A percentile compares a stretch with the other conserved stretches of the same genome.
These are phyloP conservation scores for Pezicula neosporulosa DNA, from an alignment of 2,329 filamentous ascomycete genomes.

Conservation along the genomic window DNA sequence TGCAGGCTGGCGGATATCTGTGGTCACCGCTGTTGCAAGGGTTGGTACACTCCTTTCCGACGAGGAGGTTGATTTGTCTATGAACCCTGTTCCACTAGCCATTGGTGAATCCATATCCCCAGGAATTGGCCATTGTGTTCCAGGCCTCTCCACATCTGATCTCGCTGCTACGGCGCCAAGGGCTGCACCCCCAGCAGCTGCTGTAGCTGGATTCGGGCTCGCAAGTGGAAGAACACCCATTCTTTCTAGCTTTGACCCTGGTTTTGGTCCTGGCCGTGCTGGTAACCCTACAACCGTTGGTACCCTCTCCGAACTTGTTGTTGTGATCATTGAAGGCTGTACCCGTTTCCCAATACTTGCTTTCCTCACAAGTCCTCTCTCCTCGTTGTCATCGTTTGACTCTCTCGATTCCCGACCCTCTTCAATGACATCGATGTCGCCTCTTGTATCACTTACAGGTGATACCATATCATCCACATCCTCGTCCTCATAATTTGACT, in stretches of 20 bases:
- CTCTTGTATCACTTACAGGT: slow-evolving; percentile 5
- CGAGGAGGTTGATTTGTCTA: slow-evolving; percentile 21
- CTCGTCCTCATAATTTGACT: slow-evolving; percentile 31
- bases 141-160: slow-evolving; percentile 1
- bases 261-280: slow-evolving; percentile 27
- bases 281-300: slow-evolving; percentile 4
- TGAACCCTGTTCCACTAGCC: slow-evolving; percentile 22
- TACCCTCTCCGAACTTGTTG: slow-evolving; percentile 27
- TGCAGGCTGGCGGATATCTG: slow-evolving; percentile 6
- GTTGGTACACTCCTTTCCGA: slow-evolving; percentile 20
- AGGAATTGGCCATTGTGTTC: slow-evolving; percentile 19
- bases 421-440: slow-evolving; percentile 18
- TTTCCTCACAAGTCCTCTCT: slow-evolving; percentile 55
- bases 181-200: not conserved
- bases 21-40: slow-evolving; percentile 13
- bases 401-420: slow-evolving; percentile 24
- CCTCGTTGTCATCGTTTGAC: slow-evolving; percentile 34
- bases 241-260: slow-evolving; percentile 36
- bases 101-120: slow-evolving; percentile 20
- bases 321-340: slow-evolving; percentile 53
- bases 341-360: slow-evolving; percentile 60
- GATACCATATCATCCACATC: slow-evolving; percentile 15
- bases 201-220: not conserved
- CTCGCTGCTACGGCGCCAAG: not conserved
- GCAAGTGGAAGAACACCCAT: slow-evolving; percentile 11